These are phyloP conservation scores for Oehlia diaphana DNA, from an alignment of 192 early-diverging fungal species.

Conservation along the genomic window DNA sequence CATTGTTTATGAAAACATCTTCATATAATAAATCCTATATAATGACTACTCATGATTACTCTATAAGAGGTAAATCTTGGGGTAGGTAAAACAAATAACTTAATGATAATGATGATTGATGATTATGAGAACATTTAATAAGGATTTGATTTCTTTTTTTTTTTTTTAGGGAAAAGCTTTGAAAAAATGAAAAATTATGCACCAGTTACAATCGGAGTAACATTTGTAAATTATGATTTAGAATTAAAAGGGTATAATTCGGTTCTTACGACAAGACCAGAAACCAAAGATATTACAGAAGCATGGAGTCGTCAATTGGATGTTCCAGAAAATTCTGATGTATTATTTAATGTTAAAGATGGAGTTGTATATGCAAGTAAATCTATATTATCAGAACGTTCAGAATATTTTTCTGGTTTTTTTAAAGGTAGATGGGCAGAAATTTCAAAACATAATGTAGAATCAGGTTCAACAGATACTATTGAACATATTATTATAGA, in stretches of 20 bases:
- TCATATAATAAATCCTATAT: neutral
- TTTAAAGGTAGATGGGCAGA: slow-evolving; percentile 11
- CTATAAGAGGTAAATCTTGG: no score
- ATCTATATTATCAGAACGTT: slow-evolving; percentile 1
- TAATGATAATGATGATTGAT: no score
- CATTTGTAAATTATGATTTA: no score
- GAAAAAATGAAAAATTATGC: no score
- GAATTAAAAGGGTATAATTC: no score
- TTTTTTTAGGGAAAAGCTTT: neutral
- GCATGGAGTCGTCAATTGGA: slow-evolving; percentile 12
- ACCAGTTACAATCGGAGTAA: no score
- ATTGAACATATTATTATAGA: neutral
- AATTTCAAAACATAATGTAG: neutral
- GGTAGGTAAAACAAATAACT: no score
- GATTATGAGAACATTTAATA: no score
- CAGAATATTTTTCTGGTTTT: slow-evolving; percentile 2
- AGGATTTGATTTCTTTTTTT: no score
- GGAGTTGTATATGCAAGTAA: slow-evolving; percentile 4
- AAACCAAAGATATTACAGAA: slow-evolving; percentile 13
- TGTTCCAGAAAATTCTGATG: slow-evolving; percentile 13
- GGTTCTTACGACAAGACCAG: neutral
- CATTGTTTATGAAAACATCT: neutral
- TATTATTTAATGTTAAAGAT: slow-evolving; percentile 9
- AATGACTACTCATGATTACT: no score
- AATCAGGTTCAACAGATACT: no score